phyloP scores from a whole-genome alignment of 169 alveolate genomes.

The Condylostoma magnum region DNA sequence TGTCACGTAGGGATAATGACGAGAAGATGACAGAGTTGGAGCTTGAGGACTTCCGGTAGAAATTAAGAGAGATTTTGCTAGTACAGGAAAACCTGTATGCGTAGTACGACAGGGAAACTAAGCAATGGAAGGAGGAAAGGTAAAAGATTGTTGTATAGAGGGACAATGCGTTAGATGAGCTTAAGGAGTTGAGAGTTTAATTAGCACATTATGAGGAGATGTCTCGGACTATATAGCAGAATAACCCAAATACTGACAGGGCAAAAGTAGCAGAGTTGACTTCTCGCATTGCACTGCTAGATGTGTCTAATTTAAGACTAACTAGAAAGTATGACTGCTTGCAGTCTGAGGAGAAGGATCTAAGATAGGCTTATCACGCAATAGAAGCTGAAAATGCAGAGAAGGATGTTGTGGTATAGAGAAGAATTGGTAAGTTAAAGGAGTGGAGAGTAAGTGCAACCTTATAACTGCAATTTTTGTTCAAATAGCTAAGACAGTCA shows the following conservation, averaged over 20 bases:
- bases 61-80: conserved; percentile 42
- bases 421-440: conserved; percentile 40
- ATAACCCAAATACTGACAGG: not conserved
- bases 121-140: conserved; percentile 22
- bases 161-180: conserved; percentile 14
- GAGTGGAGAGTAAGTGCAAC: conserved; percentile 53
- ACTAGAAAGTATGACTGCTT: conserved; percentile 45
- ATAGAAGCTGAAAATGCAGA: conserved; percentile 55
- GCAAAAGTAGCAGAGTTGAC: conserved; percentile 37
- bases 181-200: conserved; percentile 31
- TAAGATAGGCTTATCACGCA: conserved; percentile 44
- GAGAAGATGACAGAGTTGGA: conserved; percentile 29
- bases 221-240: conserved; percentile 25
- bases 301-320: conserved; percentile 45
- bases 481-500: conserved; percentile 38
- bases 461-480: conserved; percentile 40
- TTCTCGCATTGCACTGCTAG: conserved; percentile 41
- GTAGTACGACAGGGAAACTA: conserved; percentile 28
- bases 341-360: conserved; percentile 41
- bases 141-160: conserved; percentile 2
- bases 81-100: conserved; percentile 53
- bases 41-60: conserved; percentile 42
- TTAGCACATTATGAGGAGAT: conserved; percentile 6
- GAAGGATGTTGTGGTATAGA: conserved; percentile 38
- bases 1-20: conserved; percentile 41